These are phyloP conservation scores for Thermothielavioides terrestris DNA, from an alignment of 495 filamentous ascomycete genomes.

Conservation along the genomic window DNA sequence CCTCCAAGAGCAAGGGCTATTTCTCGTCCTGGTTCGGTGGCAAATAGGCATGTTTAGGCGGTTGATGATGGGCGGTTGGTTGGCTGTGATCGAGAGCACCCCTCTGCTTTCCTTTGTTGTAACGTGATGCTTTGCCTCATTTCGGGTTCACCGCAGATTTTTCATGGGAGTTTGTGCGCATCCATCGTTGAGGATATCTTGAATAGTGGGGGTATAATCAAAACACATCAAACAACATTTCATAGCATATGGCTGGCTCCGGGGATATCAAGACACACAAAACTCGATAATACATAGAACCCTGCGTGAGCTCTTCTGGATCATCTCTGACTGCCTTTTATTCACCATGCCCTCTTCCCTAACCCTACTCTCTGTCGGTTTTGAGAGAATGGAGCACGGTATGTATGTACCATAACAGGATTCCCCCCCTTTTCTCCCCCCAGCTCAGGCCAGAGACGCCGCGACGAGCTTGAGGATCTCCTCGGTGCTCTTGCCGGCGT, in stretches of 20 bases:
- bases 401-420: too few species aligned
- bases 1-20: slow-evolving; percentile 68
- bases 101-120: not conserved
- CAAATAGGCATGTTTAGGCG: slow-evolving; percentile 32
- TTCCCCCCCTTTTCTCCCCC: not conserved
- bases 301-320: not conserved
- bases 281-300: not conserved
- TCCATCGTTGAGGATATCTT: too few species aligned
- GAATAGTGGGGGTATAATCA: too few species aligned
- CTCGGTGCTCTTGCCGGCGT: slow-evolving; percentile 61
- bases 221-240: too few species aligned
- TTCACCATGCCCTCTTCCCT: too few species aligned
- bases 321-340: too few species aligned
- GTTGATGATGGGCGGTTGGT: not conserved
- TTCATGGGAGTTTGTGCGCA: not conserved
- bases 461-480: slow-evolving; percentile 76
- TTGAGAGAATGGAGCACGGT: too few species aligned
- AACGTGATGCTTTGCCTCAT: not conserved
- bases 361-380: too few species aligned
- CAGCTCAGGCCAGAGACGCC: slow-evolving; percentile 18
- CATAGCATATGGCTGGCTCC: not conserved
- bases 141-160: not conserved
- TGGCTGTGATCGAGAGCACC: too few species aligned
- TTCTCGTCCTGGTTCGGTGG: slow-evolving; percentile 76
- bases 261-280: slow-evolving; percentile 3